A percentile compares a stretch with the other conserved stretches of the same genome.
Conservation (phyloP, 169 alveolate species). For the Theileria annulata region DNA sequence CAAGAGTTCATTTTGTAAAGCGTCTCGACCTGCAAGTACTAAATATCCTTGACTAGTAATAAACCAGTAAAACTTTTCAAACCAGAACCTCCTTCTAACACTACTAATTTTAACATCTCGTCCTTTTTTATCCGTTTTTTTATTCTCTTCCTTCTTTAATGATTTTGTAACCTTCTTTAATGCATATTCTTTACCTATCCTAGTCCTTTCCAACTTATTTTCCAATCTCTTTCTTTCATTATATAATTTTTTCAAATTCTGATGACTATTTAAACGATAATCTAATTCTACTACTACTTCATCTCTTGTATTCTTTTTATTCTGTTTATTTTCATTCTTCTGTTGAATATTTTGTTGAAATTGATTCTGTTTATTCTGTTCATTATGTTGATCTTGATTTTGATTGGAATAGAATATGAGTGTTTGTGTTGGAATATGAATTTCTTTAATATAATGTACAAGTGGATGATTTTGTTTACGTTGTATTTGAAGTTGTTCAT, state of each 20-base stretch:
- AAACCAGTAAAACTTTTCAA: conserved; percentile 97
- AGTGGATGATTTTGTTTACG: conserved; percentile 85
- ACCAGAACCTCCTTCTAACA: conserved; percentile 92
- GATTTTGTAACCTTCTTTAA: conserved; percentile 87
- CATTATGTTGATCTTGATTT: conserved; percentile 35
- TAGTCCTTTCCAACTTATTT: conserved; percentile 86
- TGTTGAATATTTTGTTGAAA: too few species aligned
- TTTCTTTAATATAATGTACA: conserved; percentile 81
- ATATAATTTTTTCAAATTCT: conserved; percentile 85
- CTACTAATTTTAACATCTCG: conserved; percentile 59
- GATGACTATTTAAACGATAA: conserved; percentile 78
- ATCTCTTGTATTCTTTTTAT: conserved; percentile 34
- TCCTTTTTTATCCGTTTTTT: conserved; percentile 66
- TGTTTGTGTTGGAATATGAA: conserved; percentile 73
- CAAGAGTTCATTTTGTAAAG: conserved; percentile 92
- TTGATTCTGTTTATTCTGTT: conserved; percentile 49
- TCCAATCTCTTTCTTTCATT: conserved; percentile 82
- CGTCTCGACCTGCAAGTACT: conserved; percentile 85
- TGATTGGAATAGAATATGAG: conserved; percentile 11
- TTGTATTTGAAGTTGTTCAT: conserved; percentile 86
- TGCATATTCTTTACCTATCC: conserved; percentile 85
- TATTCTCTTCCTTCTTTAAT: conserved; percentile 86
- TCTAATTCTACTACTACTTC: conserved; percentile 34
- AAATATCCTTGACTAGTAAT: conserved; percentile 87
- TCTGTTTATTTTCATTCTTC: conserved; percentile 34